phyloP scores from a whole-genome alignment of 192 early-diverging fungal genomes.

The Coemansia sp. region DNA sequence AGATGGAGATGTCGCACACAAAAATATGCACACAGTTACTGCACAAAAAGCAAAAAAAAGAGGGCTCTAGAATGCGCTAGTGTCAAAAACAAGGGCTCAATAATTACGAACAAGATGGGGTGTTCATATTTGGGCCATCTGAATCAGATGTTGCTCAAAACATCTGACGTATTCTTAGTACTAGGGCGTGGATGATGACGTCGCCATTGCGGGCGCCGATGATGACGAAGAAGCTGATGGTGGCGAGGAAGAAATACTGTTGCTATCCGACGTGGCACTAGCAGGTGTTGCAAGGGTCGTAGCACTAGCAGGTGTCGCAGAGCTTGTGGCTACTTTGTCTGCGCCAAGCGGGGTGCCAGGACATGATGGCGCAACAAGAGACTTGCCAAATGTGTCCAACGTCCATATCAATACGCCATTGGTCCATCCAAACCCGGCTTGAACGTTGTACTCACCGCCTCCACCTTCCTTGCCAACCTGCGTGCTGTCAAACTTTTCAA shows the following conservation, averaged over 20 bases:
- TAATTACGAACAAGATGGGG: neutral
- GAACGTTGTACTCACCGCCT: conserved; percentile 74
- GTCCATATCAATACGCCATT: conserved; percentile 74
- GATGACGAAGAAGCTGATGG: neutral
- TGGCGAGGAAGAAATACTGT: neutral
- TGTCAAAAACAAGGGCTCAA: neutral
- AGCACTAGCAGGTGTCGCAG: neutral
- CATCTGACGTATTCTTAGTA: neutral
- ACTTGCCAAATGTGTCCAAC: conserved; percentile 54
- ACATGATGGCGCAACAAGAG: conserved; percentile 28
- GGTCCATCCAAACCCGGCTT: conserved; percentile 80
- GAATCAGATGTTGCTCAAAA: neutral
- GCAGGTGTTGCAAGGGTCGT: neutral
- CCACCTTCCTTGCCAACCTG: conserved; percentile 60
- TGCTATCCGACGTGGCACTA: neutral
- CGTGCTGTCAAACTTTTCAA: conserved; percentile 73
- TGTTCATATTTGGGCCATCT: neutral
- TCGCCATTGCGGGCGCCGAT: neutral
- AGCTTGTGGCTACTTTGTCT: neutral
- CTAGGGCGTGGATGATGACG: neutral
- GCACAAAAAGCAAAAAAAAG: neutral
- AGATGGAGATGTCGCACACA: neutral
- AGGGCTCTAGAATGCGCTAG: neutral
- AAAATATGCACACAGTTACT: neutral
- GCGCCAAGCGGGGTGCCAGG: conserved; percentile 15